A percentile compares a stretch with the other conserved stretches of the same genome.
phyloP scores from a whole-genome alignment of 129 eudicot genomes.

The Lactuca sativa region DNA sequence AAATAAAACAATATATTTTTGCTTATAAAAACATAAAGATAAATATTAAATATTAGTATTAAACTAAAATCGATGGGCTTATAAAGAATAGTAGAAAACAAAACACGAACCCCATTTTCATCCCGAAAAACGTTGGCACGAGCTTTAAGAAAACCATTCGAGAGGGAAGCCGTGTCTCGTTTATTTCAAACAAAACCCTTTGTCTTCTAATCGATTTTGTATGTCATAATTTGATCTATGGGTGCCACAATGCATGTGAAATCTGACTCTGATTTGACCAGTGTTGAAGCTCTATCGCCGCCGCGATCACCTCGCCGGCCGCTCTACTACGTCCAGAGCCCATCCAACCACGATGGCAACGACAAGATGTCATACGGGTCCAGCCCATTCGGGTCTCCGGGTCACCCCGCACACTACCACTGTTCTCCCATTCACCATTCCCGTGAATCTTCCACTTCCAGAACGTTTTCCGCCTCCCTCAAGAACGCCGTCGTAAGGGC shows the following conservation, averaged over 20 bases:
- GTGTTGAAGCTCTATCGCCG: constrained; percentile 72
- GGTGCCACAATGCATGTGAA: constrained; percentile 65
- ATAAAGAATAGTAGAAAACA: not conserved
- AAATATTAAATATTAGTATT: too few relatives aligned
- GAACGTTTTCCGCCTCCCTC: constrained; percentile 64
- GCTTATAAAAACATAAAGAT: too few relatives aligned
- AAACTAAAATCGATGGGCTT: not conserved
- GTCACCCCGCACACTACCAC: constrained; percentile 68
- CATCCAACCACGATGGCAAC: constrained; percentile 67
- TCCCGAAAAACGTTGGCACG: constrained; percentile 21
- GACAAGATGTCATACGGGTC: constrained; percentile 85
- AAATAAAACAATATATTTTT: too few relatives aligned
- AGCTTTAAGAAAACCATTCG: constrained; percentile 19
- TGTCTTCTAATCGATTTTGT: not conserved
- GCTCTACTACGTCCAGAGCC: constrained; percentile 90
- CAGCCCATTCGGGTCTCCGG: constrained; percentile 74
- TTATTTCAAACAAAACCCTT: constrained; percentile 12
- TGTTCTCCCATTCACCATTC: constrained; percentile 94
- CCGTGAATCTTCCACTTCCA: constrained; percentile 79
- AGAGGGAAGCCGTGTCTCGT: constrained; percentile 15
- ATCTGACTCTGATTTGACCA: constrained; percentile 85
- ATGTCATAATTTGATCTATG: constrained; percentile 9
- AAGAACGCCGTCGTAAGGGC: constrained; percentile 35
- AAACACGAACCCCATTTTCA: constrained; percentile 30
- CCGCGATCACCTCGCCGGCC: constrained; percentile 79